Evolutionary conservation across 805 yeast species (phyloP), one percentile per base, ranked within the genome.

Genomic region (Kazachstania bromeliacearum): DNA sequence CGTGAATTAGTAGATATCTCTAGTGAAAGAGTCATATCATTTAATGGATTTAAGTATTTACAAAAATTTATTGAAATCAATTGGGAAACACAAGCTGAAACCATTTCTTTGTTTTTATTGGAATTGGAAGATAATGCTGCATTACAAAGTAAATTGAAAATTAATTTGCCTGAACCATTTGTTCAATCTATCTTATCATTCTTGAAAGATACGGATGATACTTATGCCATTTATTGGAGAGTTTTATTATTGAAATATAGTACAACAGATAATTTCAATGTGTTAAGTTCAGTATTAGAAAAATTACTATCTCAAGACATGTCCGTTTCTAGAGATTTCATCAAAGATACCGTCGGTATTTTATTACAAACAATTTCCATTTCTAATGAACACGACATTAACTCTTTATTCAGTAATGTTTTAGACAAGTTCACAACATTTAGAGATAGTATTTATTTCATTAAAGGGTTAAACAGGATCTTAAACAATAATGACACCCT

Each of bases 141-240:
- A 8, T 40, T 65, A 7, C 61, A 66, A 1, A 40, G 36, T n/a
- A 63, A 60, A 21, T 51, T 67, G 15, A 52, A 51, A 28, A 36
- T 53, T 3, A 50, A 43, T 5, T 48, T 65, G 13, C 46, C 63
- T 21, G 41, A 44, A 3, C 50, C 50, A 4, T 50, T 58, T 20
- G 39, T 35, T 5, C 28, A 31, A n/a, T 29, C 33, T 2, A 26
- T 46, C 1, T 24, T 42, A 10, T n/a, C 31, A 2, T 23, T 18
- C 7, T 20, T 48, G 34, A 25, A 30, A 36, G 7, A n/a, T 15
- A 28, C 34, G 17, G 45, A 39, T 7, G 34, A 32, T 22, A 19
- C 65, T n/a, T 50, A 60, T 18, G 69, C 68, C 5, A 46, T 71
- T 4, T 69, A 68, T 46, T 76, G 83, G 82, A 67, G 74, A 51